Percentiles rank a stretch among this genome's conserved stretches.
Evolutionary conservation across 345 rosid species (phyloP).

Genomic region (Punica granatum): DNA sequence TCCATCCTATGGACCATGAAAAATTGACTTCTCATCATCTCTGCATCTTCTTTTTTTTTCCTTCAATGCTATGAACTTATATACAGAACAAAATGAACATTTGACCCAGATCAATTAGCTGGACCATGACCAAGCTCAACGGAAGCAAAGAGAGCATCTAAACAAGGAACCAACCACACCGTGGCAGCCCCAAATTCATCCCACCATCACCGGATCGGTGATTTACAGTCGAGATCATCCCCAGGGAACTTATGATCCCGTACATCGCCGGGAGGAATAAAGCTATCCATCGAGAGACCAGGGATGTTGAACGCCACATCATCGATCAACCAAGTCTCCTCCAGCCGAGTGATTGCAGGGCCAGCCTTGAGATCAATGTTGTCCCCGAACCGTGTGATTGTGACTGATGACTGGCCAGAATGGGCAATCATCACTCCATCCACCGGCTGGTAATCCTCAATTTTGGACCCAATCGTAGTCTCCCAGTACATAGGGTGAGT

Average conservation of each 20-base stretch:
- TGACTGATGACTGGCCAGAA: conserved; percentile 59
- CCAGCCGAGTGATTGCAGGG: conserved; percentile 65
- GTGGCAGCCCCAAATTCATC: not conserved
- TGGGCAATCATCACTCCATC: conserved; percentile 88
- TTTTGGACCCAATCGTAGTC: conserved; percentile 68
- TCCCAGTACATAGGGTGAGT: conserved; percentile 82
- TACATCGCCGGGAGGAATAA: conserved; percentile 77
- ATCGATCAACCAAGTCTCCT: conserved; percentile 74
- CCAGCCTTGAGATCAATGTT: conserved; percentile 50
- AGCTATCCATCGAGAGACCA: conserved; percentile 73
- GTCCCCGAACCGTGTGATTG: conserved; percentile 83
- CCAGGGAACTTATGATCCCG: conserved; percentile 32
- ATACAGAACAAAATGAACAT: not conserved
- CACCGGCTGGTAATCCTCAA: conserved; percentile 59
- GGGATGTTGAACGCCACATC: conserved; percentile 82
- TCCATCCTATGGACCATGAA: not conserved
- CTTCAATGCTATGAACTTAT: not conserved
- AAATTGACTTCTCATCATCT: not conserved
- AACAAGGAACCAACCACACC: not conserved
- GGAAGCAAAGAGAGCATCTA: not conserved
- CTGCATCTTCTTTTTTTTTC: not conserved
- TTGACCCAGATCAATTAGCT: not conserved
- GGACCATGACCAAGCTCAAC: not conserved
- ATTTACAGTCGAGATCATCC: conserved; percentile 28
- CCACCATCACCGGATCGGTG: conserved; percentile 16